Conservation (phyloP, 2,329 filamentous ascomycete species). For the Dothideomycetes sp. region DNA sequence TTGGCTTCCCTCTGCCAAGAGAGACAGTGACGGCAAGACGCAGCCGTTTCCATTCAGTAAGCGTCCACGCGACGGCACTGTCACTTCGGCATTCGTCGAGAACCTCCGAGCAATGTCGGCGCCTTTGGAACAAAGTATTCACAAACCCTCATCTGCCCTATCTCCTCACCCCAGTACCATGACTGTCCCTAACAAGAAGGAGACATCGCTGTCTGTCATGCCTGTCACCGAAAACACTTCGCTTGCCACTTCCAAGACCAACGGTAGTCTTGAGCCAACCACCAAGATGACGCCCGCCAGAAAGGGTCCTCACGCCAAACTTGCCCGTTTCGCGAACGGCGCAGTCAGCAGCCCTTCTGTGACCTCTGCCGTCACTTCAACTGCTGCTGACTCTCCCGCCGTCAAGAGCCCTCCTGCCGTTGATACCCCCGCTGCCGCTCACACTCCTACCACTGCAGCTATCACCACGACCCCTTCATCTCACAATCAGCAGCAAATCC, state of each 20-base stretch:
- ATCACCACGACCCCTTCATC: no score
- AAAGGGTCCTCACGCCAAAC: background rate
- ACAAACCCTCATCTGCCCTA: background rate
- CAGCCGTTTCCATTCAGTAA: constrained; percentile 1
- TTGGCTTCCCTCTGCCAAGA: constrained; percentile 1
- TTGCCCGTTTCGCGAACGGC: constrained; percentile 6
- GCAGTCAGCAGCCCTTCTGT: no score
- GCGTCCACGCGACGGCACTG: background rate
- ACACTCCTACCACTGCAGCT: no score
- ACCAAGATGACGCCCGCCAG: background rate
- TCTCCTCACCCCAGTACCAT: background rate
- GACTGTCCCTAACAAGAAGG: background rate
- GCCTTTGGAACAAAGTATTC: background rate
- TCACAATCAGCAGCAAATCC: no score
- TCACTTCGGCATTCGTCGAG: background rate
- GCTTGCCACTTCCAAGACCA: background rate
- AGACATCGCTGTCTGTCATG: no score
- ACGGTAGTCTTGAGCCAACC: background rate
- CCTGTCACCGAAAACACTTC: background rate
- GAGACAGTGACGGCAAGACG: background rate
- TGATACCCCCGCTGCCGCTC: background rate
- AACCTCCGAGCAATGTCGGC: constrained; percentile 1
- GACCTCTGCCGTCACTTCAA: background rate
- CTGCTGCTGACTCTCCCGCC: background rate
- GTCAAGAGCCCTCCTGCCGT: constrained; percentile 1